Percentiles rank a stretch among this genome's conserved stretches.
phyloP scores from a whole-genome alignment of 192 early-diverging fungal genomes.

The Neocallimastix lanati region DNA sequence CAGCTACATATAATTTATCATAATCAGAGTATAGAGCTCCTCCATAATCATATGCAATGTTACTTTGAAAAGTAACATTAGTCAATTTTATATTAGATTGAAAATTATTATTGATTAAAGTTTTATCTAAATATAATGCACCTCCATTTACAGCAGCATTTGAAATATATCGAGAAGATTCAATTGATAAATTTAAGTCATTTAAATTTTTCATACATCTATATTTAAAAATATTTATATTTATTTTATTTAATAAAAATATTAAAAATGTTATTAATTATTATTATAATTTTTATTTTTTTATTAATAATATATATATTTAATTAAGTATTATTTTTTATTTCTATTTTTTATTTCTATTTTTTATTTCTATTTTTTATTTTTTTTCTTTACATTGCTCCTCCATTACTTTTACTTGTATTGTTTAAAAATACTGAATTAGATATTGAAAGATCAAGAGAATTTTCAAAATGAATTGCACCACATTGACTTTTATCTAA shows the following conservation, averaged over 20 bases:
- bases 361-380: too few relatives aligned
- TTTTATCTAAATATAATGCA: neutral
- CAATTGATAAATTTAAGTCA: neutral
- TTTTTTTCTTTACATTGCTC: neutral
- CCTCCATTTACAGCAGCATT: neutral
- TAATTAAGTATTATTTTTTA: too few relatives aligned
- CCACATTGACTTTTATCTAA: neutral
- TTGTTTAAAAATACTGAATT: neutral
- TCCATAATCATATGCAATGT: neutral
- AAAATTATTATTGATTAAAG: neutral
- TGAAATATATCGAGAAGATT: neutral
- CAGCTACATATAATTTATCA: neutral
- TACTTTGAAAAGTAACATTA: neutral
- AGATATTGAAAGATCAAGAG: neutral
- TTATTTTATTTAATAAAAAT: too few relatives aligned
- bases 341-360: too few relatives aligned
- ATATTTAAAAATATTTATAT: too few relatives aligned
- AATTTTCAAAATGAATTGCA: neutral
- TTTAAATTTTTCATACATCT: neutral
- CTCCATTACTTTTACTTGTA: neutral
- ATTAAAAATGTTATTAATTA: too few relatives aligned
- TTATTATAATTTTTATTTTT: too few relatives aligned
- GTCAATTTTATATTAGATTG: neutral
- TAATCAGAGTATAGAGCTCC: neutral
- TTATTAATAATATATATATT: too few relatives aligned